Base-by-base conservation (phyloP, 345 rosid species). In the Crucihimalaya himalaica region DNA sequence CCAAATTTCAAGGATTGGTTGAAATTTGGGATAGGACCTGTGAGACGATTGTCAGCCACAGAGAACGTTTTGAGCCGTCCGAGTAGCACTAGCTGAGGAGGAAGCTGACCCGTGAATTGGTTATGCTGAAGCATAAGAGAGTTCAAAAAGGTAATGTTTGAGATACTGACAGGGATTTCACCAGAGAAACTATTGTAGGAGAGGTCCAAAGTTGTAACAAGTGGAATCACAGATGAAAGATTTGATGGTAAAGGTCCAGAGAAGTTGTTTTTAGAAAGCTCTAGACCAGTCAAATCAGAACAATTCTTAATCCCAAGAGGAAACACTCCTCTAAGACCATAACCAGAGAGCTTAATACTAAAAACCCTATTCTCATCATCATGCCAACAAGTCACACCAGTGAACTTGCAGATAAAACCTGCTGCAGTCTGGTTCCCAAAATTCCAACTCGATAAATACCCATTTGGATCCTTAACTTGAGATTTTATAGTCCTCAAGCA, bases 361-460 rank as follows among this genome's bases (percentile, higher is more conserved):
- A 93, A 76, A 47, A 93, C 96, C 72, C 56, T 87, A 76, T 84
- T 91, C 86, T 93, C 98, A 74, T 86, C 94, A 7, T 91, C 94
- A 54, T 93, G 98, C 98, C 98, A 93, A 68, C 98, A 93, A 8
- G 87, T 87, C 37, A 93, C 82, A 34, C 98, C 98, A 11, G 11
- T n/a, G 74, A 91, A 93, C 51, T 71, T 85, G 81, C 97, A 93
- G 34, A 91, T 89, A 68, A 19, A 86, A 19, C 98, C 98, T 62
- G 2, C 8, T 42, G 66, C 80, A 12, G 92, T 81, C 0, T 5
- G 0, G 79, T 93, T 93, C 12, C 77, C 13, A 75, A 93, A 91
- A 28, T 73, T 64, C 97, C 98, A 93, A 6, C 83, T 48, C 28
- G 78, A 35, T 75, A 93, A 79, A 78, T 76, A 68, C 8, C 12